These are phyloP conservation scores for Hevea brasiliensis DNA, from an alignment of 345 rosid species.

Conservation along the genomic window DNA sequence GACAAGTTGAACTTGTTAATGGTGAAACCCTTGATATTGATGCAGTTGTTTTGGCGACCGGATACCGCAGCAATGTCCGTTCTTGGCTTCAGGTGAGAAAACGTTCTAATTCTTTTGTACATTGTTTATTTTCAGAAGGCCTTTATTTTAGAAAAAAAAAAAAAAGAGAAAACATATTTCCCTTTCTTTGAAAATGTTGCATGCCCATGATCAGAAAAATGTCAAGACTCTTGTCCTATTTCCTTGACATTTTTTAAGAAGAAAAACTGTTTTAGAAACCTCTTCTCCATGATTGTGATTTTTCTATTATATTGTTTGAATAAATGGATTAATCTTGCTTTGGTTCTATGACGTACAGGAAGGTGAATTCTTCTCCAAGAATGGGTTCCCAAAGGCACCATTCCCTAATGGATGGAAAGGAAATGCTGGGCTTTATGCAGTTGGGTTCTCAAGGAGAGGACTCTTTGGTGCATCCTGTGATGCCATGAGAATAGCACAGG, in stretches of 20 bases:
- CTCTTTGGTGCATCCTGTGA: slow-evolving; percentile 78
- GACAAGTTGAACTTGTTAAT: slow-evolving; percentile 58
- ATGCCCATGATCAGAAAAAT: not conserved
- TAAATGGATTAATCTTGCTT: not conserved
- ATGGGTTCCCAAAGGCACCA: slow-evolving; percentile 69
- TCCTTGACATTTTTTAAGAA: not conserved
- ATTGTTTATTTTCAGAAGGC: not conserved
- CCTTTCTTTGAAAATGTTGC: not conserved
- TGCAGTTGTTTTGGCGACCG: slow-evolving; percentile 73
- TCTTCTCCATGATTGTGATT: not conserved
- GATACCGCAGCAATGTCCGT: slow-evolving; percentile 72
- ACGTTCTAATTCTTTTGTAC: slow-evolving; percentile 23
- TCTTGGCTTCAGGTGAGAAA: slow-evolving; percentile 78
- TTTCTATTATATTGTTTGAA: not conserved
- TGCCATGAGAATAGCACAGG: slow-evolving; percentile 66
- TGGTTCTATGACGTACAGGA: slow-evolving; percentile 44
- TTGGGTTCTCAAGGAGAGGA: slow-evolving; percentile 87
- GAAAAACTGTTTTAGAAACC: slow-evolving; percentile 8
- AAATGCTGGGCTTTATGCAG: slow-evolving; percentile 73
- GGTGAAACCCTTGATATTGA: slow-evolving; percentile 57
- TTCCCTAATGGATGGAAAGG: slow-evolving; percentile 95
- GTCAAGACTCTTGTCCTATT: slow-evolving; percentile 5
- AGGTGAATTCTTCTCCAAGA: slow-evolving; percentile 67
- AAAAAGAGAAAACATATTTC: no score
- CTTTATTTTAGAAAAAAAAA: no score